Evolutionary conservation across 1,284 basidiomycete species (phyloP), one percentile per base, ranked within the genome.

Genomic region (Pyrrhoderma lamaoense): DNA sequence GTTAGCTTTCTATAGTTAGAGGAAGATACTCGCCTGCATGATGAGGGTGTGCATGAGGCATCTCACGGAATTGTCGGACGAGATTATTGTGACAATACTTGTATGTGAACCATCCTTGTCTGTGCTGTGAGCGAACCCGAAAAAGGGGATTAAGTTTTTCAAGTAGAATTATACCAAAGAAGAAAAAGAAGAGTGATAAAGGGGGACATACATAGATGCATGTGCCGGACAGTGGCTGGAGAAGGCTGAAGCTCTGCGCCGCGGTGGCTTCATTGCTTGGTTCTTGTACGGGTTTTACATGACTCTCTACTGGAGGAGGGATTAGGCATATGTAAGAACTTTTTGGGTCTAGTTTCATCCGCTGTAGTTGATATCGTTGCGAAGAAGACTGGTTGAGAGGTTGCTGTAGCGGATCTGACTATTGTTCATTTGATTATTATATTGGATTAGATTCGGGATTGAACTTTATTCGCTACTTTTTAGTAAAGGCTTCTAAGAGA

Each of bases 61-160:
- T 71, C 68, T 90, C 89, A 62, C 85, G 85, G 72, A 95, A 95
- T 69, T 95, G 92, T 52, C 90, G 82, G 56, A 93, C 87, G 68
- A 91, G 81, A 54, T 81, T 77, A 68, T 89, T 87, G 69, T 93
- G 92, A 71, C 93, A 95, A 69, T 95, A 95, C 54, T 89, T 85
- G 68, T 95, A 96, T 39, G 93, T 96, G 71, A 95, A 96, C 93
- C 93, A 97, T 37, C 84, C 78, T 74, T 89, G 86, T 60, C 80
- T 79, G 65, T 86, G 83, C 87, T 90, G 61, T 57, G 55, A 50
- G 60, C 49, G 8, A 21, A 48, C 57, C 53, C 57, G 42, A 31
- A 56, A 56, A 54, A 56, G 47, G 37, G 34, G 19, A 45, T 18
- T 18, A 35, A 51, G 52, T 46, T 44, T 35, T 58, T 47, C 48